phyloP scores from a whole-genome alignment of 2,329 filamentous ascomycete species.

The Canariomyces notabilis region DNA sequence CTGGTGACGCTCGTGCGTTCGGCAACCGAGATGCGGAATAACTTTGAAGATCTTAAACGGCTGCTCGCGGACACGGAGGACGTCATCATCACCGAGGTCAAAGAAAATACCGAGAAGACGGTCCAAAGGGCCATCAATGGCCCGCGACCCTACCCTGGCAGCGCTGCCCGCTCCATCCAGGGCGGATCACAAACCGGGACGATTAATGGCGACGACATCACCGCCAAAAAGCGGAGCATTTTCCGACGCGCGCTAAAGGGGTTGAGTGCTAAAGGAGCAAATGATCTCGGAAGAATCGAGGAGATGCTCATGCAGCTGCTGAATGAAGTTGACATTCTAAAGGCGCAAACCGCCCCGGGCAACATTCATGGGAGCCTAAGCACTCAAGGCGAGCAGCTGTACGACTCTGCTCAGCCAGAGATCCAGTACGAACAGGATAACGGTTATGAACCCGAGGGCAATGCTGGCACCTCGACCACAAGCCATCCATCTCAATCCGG shows the following conservation, averaged over 20 bases:
- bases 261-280: conserved; percentile 78
- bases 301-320: conserved; percentile 89
- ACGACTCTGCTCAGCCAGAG: conserved; percentile 61
- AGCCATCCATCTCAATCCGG: conserved; percentile 71
- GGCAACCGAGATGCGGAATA: conserved; percentile 93
- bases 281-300: conserved; percentile 82
- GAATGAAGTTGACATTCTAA: conserved; percentile 82
- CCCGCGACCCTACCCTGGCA: conserved; percentile 74
- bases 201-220: conserved; percentile 44
- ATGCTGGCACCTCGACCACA: conserved; percentile 68
- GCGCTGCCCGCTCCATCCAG: conserved; percentile 55
- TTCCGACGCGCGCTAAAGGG: conserved; percentile 92
- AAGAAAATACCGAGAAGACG: conserved; percentile 81
- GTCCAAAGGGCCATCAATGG: conserved; percentile 78
- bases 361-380: conserved; percentile 30
- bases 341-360: conserved; percentile 50
- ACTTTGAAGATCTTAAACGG: conserved; percentile 91
- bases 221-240: conserved; percentile 84
- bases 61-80: conserved; percentile 88
- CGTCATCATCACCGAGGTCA: conserved; percentile 79
- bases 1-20: conserved; percentile 89
- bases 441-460: conserved; percentile 80
- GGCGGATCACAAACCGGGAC: conserved; percentile 51
- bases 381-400: conserved; percentile 57
- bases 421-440: conserved; percentile 62